Evolutionary conservation across 306 rosid genomes (phyloP), one percentile per base, ranked within the genome.

Genomic region (Astragalus glycyphyllos): DNA sequence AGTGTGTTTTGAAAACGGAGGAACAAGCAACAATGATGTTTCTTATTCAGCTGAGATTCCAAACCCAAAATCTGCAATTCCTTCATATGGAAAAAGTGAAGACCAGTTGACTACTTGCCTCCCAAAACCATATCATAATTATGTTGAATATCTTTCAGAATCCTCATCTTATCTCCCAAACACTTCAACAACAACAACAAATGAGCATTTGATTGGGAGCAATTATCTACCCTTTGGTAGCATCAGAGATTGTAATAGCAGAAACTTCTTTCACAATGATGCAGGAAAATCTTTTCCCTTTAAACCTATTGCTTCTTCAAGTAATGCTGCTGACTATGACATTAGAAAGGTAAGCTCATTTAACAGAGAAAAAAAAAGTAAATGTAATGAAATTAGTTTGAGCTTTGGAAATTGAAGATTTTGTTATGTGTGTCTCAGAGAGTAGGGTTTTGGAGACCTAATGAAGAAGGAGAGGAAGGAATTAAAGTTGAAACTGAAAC

Each of bases 91-190:
- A 72, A 70, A 77, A 77, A 78, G 61, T 65, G 80, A 69, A 29
- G 49, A 31, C 38, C 83, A 82, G 54, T 77, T 88, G 95, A 72
- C 59, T 76, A 71, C 59, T 73, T 75, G 71, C 50, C 55, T 80
- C 45, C 82, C 86, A 16, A 81, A 82, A 72, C 83, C 75, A 23
- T 66, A 82, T 64, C 85, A 74, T 31, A 71, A 58, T 47, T 85
- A 75, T 55, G 89, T 84, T 67, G 78, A 90, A 41, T 92, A 66
- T 82, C 82, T 86, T 41, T 61, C 87, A 2, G 96, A 88, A 63
- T 69, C 84, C 57, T 83, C 92, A 45, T 34, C 71, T 44, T 80
- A 72, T 82, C 71, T 80, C 35, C 81, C 83, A 7, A 81, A 65
- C 71, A 12, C 63, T 51, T 26, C 31, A 26, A 26, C 31, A 26